Conservation (phyloP, 441 rosid species). For the Adansonia grandidieri region DNA sequence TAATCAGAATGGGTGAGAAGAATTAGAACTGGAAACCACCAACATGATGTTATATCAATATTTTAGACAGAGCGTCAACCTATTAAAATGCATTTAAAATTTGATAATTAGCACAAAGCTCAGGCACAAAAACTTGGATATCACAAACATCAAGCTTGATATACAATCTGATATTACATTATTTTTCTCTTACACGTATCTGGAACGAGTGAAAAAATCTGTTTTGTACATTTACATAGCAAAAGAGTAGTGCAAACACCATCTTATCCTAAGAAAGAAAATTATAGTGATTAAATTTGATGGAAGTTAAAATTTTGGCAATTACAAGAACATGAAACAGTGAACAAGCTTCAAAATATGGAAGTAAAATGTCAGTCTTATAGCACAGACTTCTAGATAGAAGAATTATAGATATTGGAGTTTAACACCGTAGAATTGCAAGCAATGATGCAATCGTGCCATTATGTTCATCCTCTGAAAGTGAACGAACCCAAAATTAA, state of each 20-base stretch:
- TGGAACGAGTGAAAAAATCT: not conserved
- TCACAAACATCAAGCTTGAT: constrained; percentile 19
- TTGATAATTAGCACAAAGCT: not conserved
- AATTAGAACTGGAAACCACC: constrained; percentile 20
- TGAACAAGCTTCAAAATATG: constrained; percentile 6
- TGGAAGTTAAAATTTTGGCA: not conserved
- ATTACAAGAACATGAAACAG: not conserved
- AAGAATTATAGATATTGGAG: not conserved
- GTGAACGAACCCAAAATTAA: not conserved
- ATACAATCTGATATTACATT: not conserved
- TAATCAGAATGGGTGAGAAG: constrained; percentile 22
- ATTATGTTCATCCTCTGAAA: not conserved
- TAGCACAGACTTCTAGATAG: constrained; percentile 11
- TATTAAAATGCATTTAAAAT: not conserved
- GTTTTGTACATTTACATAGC: not conserved
- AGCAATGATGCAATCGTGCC: constrained; percentile 13
- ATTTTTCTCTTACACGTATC: not conserved
- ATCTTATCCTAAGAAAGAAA: not conserved
- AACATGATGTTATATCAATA: not conserved
- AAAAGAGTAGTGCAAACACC: not conserved
- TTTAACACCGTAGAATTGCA: not conserved
- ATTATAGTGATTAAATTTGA: not conserved
- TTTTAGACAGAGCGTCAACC: not conserved
- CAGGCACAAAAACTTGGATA: not conserved
- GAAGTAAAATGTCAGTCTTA: not conserved